Evolutionary conservation across 768 basidiomycete species (phyloP).

Genomic region (Mycena vitilis): DNA sequence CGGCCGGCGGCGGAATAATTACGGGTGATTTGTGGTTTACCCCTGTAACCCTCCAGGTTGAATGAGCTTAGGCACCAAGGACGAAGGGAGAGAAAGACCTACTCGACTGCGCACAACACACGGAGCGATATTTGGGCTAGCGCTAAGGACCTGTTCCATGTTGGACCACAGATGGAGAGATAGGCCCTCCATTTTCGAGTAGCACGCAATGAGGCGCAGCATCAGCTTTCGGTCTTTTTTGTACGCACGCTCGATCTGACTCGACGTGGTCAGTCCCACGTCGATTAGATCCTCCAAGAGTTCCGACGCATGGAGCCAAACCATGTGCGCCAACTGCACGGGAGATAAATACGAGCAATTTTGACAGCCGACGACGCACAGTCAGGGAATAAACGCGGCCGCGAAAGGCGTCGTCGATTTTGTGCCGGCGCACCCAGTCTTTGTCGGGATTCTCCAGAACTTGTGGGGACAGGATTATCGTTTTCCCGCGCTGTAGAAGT

Average conservation of each 20-base stretch:
- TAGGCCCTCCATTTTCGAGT: conserved; percentile 1
- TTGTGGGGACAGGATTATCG: conserved; percentile 10
- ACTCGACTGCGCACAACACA: conserved; percentile 7
- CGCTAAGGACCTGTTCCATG: conserved; percentile 4
- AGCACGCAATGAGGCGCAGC: conserved; percentile 17
- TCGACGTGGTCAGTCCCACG: conserved; percentile 11
- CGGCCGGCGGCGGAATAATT: not conserved
- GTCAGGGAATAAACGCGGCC: conserved; percentile 16
- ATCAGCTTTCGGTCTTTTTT: conserved; percentile 11
- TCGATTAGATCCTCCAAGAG: conserved; percentile 9
- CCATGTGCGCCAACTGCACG: conserved; percentile 13
- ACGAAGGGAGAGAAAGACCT: not conserved
- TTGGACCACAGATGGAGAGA: conserved; percentile 18
- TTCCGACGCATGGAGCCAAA: conserved; percentile 21
- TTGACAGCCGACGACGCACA: not conserved
- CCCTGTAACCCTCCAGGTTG: not conserved
- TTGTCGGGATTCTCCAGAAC: conserved; percentile 9
- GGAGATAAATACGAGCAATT: too few species aligned
- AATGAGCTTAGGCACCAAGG: not conserved
- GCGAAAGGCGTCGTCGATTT: conserved; percentile 19
- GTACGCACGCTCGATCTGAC: conserved; percentile 16
- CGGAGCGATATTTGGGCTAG: conserved; percentile 2
- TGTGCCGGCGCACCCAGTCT: conserved; percentile 15
- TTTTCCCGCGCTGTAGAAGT: conserved; percentile 4
- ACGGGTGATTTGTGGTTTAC: not conserved